A percentile compares a stretch with the other conserved stretches of the same genome.
Evolutionary conservation across 805 yeast genomes (phyloP).

Genomic region (Suhomyces pyralidae): DNA sequence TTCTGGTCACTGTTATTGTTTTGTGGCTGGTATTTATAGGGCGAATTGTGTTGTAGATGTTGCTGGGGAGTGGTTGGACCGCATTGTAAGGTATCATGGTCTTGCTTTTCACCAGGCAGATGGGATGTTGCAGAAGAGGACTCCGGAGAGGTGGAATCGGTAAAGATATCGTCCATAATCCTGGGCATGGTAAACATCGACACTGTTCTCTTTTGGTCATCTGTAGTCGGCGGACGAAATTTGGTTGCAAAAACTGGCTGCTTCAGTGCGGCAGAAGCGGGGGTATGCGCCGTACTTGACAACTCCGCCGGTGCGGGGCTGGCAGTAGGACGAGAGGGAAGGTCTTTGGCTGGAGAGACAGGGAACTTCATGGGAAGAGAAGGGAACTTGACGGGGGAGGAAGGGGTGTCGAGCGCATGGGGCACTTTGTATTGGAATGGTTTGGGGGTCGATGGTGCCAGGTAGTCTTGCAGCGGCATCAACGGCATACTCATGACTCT

Average conservation of each 20-base stretch:
- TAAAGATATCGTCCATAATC: slow-evolving; percentile 8
- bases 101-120: background rate
- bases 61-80: background rate
- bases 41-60: background rate
- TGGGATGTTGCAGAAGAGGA: background rate
- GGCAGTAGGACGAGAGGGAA: background rate
- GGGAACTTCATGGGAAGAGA: background rate
- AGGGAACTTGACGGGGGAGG: background rate
- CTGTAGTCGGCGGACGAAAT: slow-evolving; percentile 3
- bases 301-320: background rate
- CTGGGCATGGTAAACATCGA: slow-evolving; percentile 9
- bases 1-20: background rate
- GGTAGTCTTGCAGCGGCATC: background rate
- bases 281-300: background rate
- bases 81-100: background rate
- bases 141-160: slow-evolving; percentile 2
- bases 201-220: slow-evolving; percentile 5
- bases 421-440: background rate
- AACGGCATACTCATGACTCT: slow-evolving; percentile 25
- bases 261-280: background rate
- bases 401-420: background rate
- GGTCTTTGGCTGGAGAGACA: slow-evolving; percentile 1
- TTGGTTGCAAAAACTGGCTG: background rate
- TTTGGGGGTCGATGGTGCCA: background rate
- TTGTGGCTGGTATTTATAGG: background rate